Evolutionary conservation across 2,329 filamentous ascomycete genomes (phyloP).

Genomic region (Microsporum canis): DNA sequence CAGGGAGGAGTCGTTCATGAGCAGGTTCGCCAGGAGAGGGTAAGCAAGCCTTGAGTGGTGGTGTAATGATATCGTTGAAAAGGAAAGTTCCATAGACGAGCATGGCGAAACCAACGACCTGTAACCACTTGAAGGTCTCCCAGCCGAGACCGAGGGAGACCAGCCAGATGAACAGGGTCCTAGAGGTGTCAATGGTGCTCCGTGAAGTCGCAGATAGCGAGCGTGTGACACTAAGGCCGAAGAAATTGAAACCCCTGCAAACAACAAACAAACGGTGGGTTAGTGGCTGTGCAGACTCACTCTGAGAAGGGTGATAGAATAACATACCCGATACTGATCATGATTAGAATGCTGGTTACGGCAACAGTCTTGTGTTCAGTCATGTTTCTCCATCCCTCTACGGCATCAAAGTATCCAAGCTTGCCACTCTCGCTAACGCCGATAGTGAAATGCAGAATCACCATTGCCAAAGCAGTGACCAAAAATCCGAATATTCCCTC

Average conservation of each 20-base stretch:
- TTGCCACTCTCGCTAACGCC: conserved; percentile 62
- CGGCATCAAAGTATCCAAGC: conserved; percentile 81
- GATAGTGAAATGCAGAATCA: conserved; percentile 64
- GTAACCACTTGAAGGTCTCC: conserved; percentile 96
- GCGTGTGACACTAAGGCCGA: conserved; percentile 85
- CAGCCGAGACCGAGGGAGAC: conserved; percentile 85
- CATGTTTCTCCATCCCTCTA: conserved; percentile 74
- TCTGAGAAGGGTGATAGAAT: conserved; percentile 4
- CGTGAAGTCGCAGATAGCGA: conserved; percentile 83
- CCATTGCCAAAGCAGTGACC: conserved; percentile 67
- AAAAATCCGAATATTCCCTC: conserved; percentile 84
- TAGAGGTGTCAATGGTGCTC: conserved; percentile 93
- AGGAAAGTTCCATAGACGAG: conserved; percentile 94
- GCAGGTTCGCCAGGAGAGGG: conserved; percentile 29
- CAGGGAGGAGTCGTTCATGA: conserved; percentile 49
- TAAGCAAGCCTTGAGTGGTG: conserved; percentile 60
- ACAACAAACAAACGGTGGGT: background rate
- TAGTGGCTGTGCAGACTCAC: background rate
- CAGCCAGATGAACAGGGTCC: conserved; percentile 96
- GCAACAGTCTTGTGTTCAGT: conserved; percentile 58
- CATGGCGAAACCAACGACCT: conserved; percentile 76
- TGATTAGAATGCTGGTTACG: conserved; percentile 74
- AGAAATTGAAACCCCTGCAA: conserved; percentile 90
- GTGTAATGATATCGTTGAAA: conserved; percentile 86
- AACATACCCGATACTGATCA: conserved; percentile 89